These are phyloP conservation scores for Puccinia sorghi DNA, from an alignment of 1,284 basidiomycete genomes.

Conservation along the genomic window DNA sequence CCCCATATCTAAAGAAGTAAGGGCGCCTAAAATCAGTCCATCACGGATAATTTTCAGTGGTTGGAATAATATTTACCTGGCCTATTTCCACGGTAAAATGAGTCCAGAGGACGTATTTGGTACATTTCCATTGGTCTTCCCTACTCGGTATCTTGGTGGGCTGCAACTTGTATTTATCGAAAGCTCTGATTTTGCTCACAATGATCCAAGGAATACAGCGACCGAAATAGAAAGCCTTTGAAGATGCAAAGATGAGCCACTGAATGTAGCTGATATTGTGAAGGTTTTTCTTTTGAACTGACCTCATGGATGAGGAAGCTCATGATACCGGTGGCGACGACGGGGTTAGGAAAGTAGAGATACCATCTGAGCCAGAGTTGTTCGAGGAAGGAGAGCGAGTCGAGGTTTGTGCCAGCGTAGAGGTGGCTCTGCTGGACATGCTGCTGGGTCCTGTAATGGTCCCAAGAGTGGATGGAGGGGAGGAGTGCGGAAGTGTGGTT, in stretches of 20 bases:
- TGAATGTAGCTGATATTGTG: neutral
- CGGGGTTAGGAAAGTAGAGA: conserved; percentile 68
- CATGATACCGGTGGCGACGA: conserved; percentile 91
- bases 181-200: conserved; percentile 90
- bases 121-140: conserved; percentile 91
- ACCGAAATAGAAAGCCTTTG: conserved; percentile 91
- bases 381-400: conserved; percentile 73
- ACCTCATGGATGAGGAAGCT: conserved; percentile 94
- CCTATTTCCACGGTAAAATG: conserved; percentile 97
- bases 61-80: conserved; percentile 63
- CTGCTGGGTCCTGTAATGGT: neutral
- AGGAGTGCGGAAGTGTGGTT: conserved; percentile 17
- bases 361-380: conserved; percentile 66
- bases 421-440: conserved; percentile 55
- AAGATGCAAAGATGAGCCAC: neutral
- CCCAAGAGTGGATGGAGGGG: conserved; percentile 2
- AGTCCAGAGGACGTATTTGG: conserved; percentile 87
- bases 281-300: conserved; percentile 54
- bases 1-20: conserved; percentile 73
- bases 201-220: conserved; percentile 93
- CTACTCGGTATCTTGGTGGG: conserved; percentile 73
- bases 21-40: neutral
- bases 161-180: conserved; percentile 92
- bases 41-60: neutral
- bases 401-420: conserved; percentile 64